Evolutionary conservation across 1,284 basidiomycete genomes (phyloP).

Genomic region (Ceratobasidium sp.): DNA sequence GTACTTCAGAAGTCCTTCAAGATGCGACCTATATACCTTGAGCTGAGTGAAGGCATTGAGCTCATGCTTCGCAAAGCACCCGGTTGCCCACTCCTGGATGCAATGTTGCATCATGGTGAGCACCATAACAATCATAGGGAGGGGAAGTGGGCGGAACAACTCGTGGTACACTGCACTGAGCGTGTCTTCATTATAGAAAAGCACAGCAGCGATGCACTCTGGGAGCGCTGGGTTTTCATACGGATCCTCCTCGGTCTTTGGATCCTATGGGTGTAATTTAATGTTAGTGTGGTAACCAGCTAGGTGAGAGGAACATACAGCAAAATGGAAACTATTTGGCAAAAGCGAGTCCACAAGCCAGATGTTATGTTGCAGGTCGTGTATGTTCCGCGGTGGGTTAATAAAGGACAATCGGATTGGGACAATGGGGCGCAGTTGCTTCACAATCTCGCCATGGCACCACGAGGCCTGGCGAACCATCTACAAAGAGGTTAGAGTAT

Average conservation of each 20-base stretch:
- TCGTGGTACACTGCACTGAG: not conserved
- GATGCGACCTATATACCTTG: slow-evolving; percentile 1
- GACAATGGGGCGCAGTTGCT: not conserved
- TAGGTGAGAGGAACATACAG: not conserved
- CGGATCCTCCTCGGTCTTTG: not conserved
- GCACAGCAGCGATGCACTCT: slow-evolving; percentile 4
- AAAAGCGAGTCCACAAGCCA: not conserved
- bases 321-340: not conserved
- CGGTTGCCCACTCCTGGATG: slow-evolving; percentile 7
- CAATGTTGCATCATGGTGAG: slow-evolving; percentile 25
- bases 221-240: not conserved
- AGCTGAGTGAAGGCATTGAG: slow-evolving; percentile 1
- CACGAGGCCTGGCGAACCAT: slow-evolving; percentile 3
- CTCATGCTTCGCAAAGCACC: not conserved
- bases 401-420: not conserved
- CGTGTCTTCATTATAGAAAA: not conserved
- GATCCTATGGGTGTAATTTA: not conserved
- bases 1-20: not conserved
- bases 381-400: not conserved
- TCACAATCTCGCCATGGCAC: not conserved
- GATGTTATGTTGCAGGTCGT: not conserved
- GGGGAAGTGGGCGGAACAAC: not conserved
- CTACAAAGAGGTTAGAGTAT: not conserved
- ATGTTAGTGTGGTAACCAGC: not conserved
- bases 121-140: slow-evolving; percentile 2